Base-by-base conservation (phyloP, 345 rosid genomes). In the Hibiscus tridactylites region DNA sequence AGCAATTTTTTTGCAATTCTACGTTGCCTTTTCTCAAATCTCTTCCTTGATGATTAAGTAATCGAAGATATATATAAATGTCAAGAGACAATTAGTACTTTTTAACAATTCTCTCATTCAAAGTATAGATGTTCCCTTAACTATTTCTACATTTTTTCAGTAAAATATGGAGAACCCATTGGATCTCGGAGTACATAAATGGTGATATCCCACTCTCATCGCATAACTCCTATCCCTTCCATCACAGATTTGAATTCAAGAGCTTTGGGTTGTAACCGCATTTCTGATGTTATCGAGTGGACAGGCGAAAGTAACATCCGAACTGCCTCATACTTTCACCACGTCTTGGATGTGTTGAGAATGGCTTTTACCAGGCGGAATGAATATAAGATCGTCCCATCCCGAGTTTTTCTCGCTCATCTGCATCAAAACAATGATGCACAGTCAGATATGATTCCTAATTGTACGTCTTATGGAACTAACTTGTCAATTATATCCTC, bases 351-450 rank as follows among this genome's bases (percentile, higher is more conserved):
- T 83, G 86, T 95, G 99, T 78, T 91, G 96, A 57, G 89, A 79
- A 61, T 85, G 91, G 71, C 89, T 91, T 86, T 91, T 88, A 77
- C 99, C 97, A 3, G 99, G 99, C 70, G 99, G 97, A 79, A 91
- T 83, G 81, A 95, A 95, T 65, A 91, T 87, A 60, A 95, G 78
- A 85, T 95, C 97, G 68, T 88, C 99, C 99, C 99, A 95, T 9
- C 96, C 97, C 0, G 93, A 88, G 80, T 88, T 90, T 84, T 82
- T 85, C 87, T 90, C 96, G 79, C 88, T 91, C 75, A 50, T 83
- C 99, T 93, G 75, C 74, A 81, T 66, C 66, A 31, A 49, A 76
- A 26, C 26, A 77, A 33, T 50, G 28, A 44, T 39, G 44, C n/a
- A 33, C 39, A 35, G 47, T 70, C 67, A 78, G 31, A 47, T 64